Evolutionary conservation across 108 stramenopile genomes (phyloP).

Genomic region (Nitzschia sp.): DNA sequence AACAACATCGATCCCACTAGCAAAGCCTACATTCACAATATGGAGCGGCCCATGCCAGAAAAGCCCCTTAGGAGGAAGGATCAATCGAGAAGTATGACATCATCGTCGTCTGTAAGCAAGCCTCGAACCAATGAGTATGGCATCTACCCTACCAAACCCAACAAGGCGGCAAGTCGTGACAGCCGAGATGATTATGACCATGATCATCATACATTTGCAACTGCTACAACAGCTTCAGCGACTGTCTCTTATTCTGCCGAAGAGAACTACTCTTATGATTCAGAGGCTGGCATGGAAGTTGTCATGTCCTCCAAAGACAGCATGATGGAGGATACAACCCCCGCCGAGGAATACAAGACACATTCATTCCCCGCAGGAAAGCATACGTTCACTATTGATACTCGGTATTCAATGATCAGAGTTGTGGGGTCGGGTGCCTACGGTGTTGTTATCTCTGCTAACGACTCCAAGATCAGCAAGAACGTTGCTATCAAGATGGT

Average conservation of each 20-base stretch:
- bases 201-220: conserved; percentile 55
- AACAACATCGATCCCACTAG: conserved; percentile 25
- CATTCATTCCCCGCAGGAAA: conserved; percentile 83
- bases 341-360: conserved; percentile 48
- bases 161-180: conserved; percentile 18
- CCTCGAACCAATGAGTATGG: conserved; percentile 18
- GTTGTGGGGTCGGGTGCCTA: conserved; percentile 96
- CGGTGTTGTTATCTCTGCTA: conserved; percentile 94
- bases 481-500: conserved; percentile 99
- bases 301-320: conserved; percentile 38
- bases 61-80: conserved; percentile 29
- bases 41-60: conserved; percentile 31
- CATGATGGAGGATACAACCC: conserved; percentile 24
- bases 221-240: conserved; percentile 60
- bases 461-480: conserved; percentile 57
- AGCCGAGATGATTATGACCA: conserved; percentile 46
- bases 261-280: conserved; percentile 46
- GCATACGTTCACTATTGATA: conserved; percentile 85
- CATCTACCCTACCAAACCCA: conserved; percentile 27
- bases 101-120: background rate
- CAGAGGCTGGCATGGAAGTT: conserved; percentile 55
- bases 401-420: conserved; percentile 72
- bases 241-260: conserved; percentile 55
- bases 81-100: conserved; percentile 10
- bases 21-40: conserved; percentile 7